Evolutionary conservation across 163 green algal species (phyloP).

Genomic region (Scenedesmus sp.): DNA sequence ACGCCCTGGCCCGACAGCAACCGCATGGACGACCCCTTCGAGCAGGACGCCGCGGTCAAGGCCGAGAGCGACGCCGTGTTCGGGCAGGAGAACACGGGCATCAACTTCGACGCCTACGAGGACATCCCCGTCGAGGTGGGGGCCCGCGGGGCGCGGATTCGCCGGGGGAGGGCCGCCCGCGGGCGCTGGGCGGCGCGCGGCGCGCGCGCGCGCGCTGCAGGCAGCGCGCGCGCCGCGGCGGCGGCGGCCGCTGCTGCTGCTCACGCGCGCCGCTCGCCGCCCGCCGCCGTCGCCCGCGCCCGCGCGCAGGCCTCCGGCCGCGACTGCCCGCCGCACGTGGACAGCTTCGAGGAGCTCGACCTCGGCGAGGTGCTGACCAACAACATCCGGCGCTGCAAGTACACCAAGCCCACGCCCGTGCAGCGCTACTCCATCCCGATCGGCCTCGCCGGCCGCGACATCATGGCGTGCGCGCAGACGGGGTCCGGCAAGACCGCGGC

Average conservation of each 20-base stretch:
- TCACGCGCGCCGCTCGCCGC: no score
- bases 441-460: conserved; percentile 88
- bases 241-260: no score
- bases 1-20: not conserved
- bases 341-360: conserved; percentile 89
- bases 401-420: conserved; percentile 97
- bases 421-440: conserved; percentile 97
- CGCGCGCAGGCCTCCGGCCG: conserved; percentile 78
- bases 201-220: no score
- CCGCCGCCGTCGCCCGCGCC: no score
- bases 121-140: conserved; percentile 99
- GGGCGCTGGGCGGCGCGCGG: no score
- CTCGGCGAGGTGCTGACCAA: conserved; percentile 79
- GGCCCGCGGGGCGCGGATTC: no score
- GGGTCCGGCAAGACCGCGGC: conserved; percentile 91
- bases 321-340: conserved; percentile 84
- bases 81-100: conserved; percentile 92
- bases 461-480: conserved; percentile 97
- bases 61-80: conserved; percentile 46
- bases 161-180: no score
- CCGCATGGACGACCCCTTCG: conserved; percentile 41
- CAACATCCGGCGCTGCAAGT: conserved; percentile 97
- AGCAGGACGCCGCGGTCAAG: conserved; percentile 42
- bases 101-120: conserved; percentile 99
- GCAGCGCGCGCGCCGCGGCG: no score